These are phyloP conservation scores for Candida vaughaniae DNA, from an alignment of 805 yeast genomes.

Conservation along the genomic window DNA sequence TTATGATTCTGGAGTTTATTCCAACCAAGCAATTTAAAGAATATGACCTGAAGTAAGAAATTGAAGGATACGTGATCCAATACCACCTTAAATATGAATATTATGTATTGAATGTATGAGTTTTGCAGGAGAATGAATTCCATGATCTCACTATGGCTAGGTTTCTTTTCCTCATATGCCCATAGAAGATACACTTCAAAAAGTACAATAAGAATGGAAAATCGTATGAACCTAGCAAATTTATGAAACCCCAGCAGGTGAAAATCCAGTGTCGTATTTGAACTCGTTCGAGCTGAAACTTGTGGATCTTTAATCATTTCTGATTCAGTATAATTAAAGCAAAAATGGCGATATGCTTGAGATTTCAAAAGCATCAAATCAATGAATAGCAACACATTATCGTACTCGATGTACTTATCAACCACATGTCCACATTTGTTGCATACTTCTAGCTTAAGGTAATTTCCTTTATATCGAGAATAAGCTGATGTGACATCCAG, in stretches of 20 bases:
- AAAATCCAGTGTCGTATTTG: too few species aligned
- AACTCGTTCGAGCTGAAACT: too few species aligned
- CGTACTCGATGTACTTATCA: conserved; percentile 90
- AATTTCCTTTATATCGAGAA: conserved; percentile 70
- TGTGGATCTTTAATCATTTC: conserved; percentile 1
- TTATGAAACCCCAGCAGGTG: neutral
- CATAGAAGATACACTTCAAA: conserved; percentile 90
- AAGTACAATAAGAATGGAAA: conserved; percentile 53
- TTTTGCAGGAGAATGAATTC: conserved; percentile 27
- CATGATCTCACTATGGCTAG: conserved; percentile 25
- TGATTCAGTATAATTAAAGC: conserved; percentile 60
- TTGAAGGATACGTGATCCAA: conserved; percentile 46
- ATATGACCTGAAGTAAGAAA: conserved; percentile 26
- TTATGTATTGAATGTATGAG: conserved; percentile 52
- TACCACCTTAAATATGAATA: conserved; percentile 53
- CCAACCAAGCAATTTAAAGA: conserved; percentile 12
- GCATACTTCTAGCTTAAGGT: conserved; percentile 79
- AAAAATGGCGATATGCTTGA: conserved; percentile 84
- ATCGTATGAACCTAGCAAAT: conserved; percentile 1
- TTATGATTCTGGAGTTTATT: conserved; percentile 10
- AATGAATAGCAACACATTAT: conserved; percentile 76
- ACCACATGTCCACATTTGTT: conserved; percentile 68
- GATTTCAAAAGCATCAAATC: conserved; percentile 83
- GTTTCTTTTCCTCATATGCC: conserved; percentile 80
- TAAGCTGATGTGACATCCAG: conserved; percentile 61